Evolutionary conservation across 106 monocot genomes (phyloP).

Genomic region (Platanthera zijinensis): DNA sequence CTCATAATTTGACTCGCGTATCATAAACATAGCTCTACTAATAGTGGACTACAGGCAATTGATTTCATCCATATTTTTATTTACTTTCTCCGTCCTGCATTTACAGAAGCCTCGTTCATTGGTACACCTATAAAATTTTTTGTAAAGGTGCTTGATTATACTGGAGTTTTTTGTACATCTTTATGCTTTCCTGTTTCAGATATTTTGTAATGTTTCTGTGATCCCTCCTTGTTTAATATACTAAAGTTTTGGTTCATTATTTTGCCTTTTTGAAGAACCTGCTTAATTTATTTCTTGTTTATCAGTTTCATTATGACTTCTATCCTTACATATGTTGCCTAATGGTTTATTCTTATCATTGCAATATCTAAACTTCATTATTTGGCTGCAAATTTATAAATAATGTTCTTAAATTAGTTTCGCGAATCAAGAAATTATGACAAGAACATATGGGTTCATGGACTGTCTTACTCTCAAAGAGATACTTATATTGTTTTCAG

Average conservation of each 20-base stretch:
- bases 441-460: neutral
- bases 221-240: neutral
- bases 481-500: neutral
- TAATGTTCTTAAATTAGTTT: neutral
- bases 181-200: neutral
- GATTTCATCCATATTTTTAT: neutral
- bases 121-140: neutral
- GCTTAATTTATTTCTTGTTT: neutral
- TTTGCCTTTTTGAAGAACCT: neutral
- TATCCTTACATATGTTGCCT: too few species aligned
- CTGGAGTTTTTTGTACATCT: neutral
- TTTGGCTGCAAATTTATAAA: neutral
- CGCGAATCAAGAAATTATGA: neutral
- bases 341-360: too few species aligned
- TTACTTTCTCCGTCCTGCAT: neutral
- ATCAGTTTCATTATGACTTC: too few species aligned
- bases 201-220: neutral
- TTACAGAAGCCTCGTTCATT: neutral
- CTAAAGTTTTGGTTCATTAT: neutral
- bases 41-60: neutral
- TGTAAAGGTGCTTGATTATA: neutral
- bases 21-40: neutral
- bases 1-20: too few species aligned
- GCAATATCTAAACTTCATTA: too few species aligned
- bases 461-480: neutral